A percentile compares a stretch with the other conserved stretches of the same genome.
phyloP scores from a whole-genome alignment of 768 basidiomycete species.

The Rossbeevera mucosa region DNA sequence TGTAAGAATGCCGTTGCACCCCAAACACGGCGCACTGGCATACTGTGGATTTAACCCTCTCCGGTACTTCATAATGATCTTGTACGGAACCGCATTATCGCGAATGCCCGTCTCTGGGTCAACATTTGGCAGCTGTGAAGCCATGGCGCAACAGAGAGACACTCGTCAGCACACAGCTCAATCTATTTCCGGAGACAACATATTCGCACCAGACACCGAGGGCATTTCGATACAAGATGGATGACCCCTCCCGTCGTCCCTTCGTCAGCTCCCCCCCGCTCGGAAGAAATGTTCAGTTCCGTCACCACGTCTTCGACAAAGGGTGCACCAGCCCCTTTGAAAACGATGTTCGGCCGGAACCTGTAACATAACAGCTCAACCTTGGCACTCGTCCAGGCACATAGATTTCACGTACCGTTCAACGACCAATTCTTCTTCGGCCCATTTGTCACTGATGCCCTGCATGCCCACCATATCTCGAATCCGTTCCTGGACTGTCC shows the following conservation, averaged over 20 bases:
- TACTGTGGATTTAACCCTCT: slow-evolving; percentile 49
- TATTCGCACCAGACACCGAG: slow-evolving; percentile 63
- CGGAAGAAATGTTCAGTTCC: slow-evolving; percentile 50
- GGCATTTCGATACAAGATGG: slow-evolving; percentile 62
- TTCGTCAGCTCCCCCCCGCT: slow-evolving; percentile 18
- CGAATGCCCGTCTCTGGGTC: slow-evolving; percentile 58
- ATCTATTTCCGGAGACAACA: slow-evolving; percentile 1
- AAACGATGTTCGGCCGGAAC: slow-evolving; percentile 74
- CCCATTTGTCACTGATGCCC: slow-evolving; percentile 52
- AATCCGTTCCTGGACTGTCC: slow-evolving; percentile 45
- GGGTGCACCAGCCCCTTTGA: slow-evolving; percentile 57
- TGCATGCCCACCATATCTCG: slow-evolving; percentile 44
- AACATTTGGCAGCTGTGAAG: slow-evolving; percentile 65
- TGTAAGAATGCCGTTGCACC: slow-evolving; percentile 56
- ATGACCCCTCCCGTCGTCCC: slow-evolving; percentile 31
- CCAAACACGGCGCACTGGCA: slow-evolving; percentile 57
- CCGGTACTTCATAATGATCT: slow-evolving; percentile 71
- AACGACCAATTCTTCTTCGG: slow-evolving; percentile 43
- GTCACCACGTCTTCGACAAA: slow-evolving; percentile 72
- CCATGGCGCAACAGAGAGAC: neutral
- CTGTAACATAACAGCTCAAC: slow-evolving; percentile 33
- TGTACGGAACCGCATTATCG: slow-evolving; percentile 71
- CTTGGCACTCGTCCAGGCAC: neutral
- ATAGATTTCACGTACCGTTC: slow-evolving; percentile 47
- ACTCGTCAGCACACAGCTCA: slow-evolving; percentile 1